Base-by-base conservation (phyloP, 352 stramenopile genomes). In the Bremia lactucae region DNA sequence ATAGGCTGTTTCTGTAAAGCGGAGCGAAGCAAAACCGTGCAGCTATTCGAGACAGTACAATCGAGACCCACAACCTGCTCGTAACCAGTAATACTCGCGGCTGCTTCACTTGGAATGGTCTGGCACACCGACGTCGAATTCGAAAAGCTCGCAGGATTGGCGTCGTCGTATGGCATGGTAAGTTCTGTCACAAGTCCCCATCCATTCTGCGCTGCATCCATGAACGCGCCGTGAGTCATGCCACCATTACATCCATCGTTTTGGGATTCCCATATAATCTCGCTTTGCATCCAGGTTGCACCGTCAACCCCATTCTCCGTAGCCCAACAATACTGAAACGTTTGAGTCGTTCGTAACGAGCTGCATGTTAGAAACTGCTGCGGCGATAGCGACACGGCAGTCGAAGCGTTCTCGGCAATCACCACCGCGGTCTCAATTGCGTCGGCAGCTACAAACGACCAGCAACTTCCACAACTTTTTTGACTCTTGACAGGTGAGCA, bases 201-300 rank as follows among this genome's bases (percentile, higher is more conserved):
- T 10, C 70, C 50, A 18, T 74, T 67, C 49, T 79, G 62, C 11
- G 71, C 74, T 1, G 77, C 74, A 37, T 90, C 77, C 54, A 78
- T 68, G 45, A 90, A 84, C 5, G 77, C 77, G 4, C 69, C 76
- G 46, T 90, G 77, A 11, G 77, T 90, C 77, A 90, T 90, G 13
- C 77, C 77, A 20, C 77, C 77, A 49, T 86, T 72, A 39, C 77
- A 90, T 9, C 72, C 74, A 23, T 86, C 50, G 52, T 90, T 90
- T 25, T 62, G 59, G 0, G 74, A 86, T 26, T 84, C 74, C 77
- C 77, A 90, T 35, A 66, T 83, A 51, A 87, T 85, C 41, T 62
- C 45, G 6, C 70, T 49, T 13, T 65, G 56, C 20, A 90, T 57
- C 77, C 77, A 90, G 36, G 65, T 58, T 6, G 68, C 69, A 13